phyloP scores from a whole-genome alignment of 305 asterid species.

The Ilex paraguariensis region DNA sequence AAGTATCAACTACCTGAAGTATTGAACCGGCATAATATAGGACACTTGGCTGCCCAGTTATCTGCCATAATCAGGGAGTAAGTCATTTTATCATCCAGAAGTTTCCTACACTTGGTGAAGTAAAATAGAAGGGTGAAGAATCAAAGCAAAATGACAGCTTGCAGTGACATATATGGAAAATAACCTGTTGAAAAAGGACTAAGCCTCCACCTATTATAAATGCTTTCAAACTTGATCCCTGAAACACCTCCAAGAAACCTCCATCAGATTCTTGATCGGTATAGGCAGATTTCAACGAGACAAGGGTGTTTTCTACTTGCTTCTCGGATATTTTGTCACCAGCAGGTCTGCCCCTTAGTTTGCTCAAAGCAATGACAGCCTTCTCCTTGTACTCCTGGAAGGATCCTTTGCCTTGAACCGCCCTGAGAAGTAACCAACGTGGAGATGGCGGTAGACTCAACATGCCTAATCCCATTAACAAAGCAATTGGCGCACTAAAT shows the following conservation, averaged over 20 bases:
- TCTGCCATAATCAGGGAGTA: constrained; percentile 36
- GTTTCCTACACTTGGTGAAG: background rate
- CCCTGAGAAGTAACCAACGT: constrained; percentile 94
- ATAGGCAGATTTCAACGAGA: constrained; percentile 73
- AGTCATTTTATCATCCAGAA: constrained; percentile 7
- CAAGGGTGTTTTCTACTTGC: constrained; percentile 73
- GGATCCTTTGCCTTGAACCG: constrained; percentile 81
- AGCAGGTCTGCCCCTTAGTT: constrained; percentile 69
- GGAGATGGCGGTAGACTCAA: constrained; percentile 96
- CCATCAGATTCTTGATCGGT: constrained; percentile 67
- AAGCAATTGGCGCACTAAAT: constrained; percentile 76
- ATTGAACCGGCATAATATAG: constrained; percentile 93
- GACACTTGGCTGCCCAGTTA: constrained; percentile 99
- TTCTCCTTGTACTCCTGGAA: constrained; percentile 81
- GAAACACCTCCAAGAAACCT: constrained; percentile 69
- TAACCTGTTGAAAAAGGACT: constrained; percentile 97
- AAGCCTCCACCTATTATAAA: constrained; percentile 92
- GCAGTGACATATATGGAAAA: constrained; percentile 3
- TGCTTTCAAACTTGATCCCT: constrained; percentile 91
- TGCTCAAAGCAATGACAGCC: constrained; percentile 68
- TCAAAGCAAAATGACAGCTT: constrained; percentile 1
- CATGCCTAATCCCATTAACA: constrained; percentile 87
- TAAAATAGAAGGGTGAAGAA: no score
- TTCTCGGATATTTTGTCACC: constrained; percentile 67
- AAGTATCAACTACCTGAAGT: constrained; percentile 65